Evolutionary conservation across 805 yeast genomes (phyloP).

Genomic region (Cyberlindnera mississippiensis): DNA sequence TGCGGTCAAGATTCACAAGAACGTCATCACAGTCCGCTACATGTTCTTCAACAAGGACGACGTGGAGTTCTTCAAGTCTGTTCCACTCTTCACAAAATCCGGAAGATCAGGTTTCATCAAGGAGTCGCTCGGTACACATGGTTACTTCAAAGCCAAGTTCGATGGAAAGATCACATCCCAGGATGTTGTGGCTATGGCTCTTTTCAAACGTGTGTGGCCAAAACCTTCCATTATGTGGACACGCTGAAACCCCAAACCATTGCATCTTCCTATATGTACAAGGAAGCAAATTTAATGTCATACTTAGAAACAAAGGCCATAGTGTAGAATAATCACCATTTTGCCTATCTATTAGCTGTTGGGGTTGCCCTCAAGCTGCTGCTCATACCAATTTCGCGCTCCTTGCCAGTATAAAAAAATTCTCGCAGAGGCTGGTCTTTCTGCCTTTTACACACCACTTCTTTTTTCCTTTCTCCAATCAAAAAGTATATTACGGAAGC

Average conservation of each 20-base stretch:
- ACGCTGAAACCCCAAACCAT: conserved; percentile 9
- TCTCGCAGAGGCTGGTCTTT: not conserved
- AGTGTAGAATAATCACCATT: not conserved
- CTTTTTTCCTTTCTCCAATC: conserved; percentile 27
- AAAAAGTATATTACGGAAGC: conserved; percentile 31
- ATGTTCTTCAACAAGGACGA: conserved; percentile 95
- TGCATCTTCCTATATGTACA: not conserved
- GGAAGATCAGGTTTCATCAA: conserved; percentile 95
- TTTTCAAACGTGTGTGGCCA: conserved; percentile 96
- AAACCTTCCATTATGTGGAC: conserved; percentile 36
- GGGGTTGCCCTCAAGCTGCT: not conserved
- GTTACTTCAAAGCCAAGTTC: conserved; percentile 93
- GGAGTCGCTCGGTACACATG: conserved; percentile 96
- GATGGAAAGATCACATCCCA: conserved; percentile 88
- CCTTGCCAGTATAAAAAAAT: conserved; percentile 12
- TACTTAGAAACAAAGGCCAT: no score
- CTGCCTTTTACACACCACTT: conserved; percentile 6
- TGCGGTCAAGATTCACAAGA: conserved; percentile 92
- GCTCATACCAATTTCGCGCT: not conserved
- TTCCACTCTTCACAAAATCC: conserved; percentile 87
- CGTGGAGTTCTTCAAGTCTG: conserved; percentile 81
- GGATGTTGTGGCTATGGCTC: conserved; percentile 90
- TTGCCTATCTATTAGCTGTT: not conserved
- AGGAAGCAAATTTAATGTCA: conserved; percentile 3
- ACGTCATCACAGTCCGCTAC: conserved; percentile 86